Base-by-base conservation (phyloP, 371 early-diverging fungal genomes). In the Thermomucor indicae-seudaticae region DNA sequence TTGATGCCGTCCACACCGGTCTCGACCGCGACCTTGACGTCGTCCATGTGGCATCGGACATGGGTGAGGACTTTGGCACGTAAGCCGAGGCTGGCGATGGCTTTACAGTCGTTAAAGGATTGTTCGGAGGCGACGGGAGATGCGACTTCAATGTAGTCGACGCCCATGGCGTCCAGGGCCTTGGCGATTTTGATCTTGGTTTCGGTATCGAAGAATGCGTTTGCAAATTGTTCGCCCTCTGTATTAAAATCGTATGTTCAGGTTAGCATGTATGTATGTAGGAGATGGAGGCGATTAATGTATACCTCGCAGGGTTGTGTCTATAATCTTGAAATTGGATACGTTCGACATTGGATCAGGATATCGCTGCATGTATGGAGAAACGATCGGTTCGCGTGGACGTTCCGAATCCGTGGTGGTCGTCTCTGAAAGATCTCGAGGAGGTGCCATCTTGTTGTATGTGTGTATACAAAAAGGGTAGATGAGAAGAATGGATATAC, bases 171-270 rank as follows among this genome's bases (percentile, higher is more conserved):
- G 64, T 97, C 97, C 16, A 97, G 80, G 4, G 94, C 94, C 78
- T 90, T 92, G 62, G 97, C 97, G 47, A 97, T 95, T 67, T 91
- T 92, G 54, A 97, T 86, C 78, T 97, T 97, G 79, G 91, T 95
- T 57, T 85, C 92, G 35, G 91, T 91, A 55, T 90, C 88, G 51
- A 97, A 97, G 80, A 96, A 95, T 37, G 97, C 97, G 69, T 94
- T 95, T 51, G 94, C 95, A 70, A 97, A 97, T 73, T 97, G 97
- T 64, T 97, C 97, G 34, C 97, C 97, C 85, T 97, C 95, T 80
- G 59, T 35, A 39, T n/a, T 45, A 28, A 17, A 17, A 23, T 17
- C 14, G 22, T 20, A 20, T 29, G 30, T 8, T 10, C 45, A 29
- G 14, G 20, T 25, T 16, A 41, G 42, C 2, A 23, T 39, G 39